phyloP scores from a whole-genome alignment of 2,329 filamentous ascomycete species.

The Fusarium scirpi region DNA sequence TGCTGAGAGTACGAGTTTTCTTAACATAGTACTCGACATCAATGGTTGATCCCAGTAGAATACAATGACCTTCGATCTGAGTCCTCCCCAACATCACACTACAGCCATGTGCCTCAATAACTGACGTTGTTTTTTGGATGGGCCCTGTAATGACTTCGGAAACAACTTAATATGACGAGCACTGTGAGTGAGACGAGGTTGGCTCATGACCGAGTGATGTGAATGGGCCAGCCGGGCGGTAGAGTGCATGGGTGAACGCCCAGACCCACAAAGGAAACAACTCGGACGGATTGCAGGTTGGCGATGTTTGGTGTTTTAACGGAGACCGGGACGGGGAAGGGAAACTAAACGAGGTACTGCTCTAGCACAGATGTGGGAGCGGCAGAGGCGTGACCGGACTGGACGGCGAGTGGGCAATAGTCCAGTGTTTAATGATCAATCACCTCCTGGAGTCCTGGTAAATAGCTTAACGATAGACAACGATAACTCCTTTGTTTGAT shows the following conservation, averaged over 20 bases:
- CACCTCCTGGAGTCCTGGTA: neutral
- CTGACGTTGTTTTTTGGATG: neutral
- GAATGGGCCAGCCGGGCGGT: slow-evolving; percentile 22
- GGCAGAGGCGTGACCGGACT: slow-evolving; percentile 41
- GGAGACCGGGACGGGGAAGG: slow-evolving; percentile 21
- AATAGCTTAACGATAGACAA: slow-evolving; percentile 1
- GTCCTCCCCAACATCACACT: neutral
- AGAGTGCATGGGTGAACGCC: slow-evolving; percentile 21
- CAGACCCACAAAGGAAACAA: slow-evolving; percentile 38
- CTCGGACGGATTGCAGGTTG: slow-evolving; percentile 26
- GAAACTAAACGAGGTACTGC: slow-evolving; percentile 32
- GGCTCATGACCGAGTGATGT: slow-evolving; percentile 33
- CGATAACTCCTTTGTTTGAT: neutral
- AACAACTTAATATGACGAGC: neutral
- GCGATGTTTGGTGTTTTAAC: slow-evolving; percentile 40
- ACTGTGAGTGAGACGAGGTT: slow-evolving; percentile 35
- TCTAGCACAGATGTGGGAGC: slow-evolving; percentile 43
- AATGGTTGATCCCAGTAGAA: neutral
- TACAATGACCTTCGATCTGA: neutral
- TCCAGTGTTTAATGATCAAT: slow-evolving; percentile 7
- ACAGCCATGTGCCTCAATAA: neutral
- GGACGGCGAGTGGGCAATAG: slow-evolving; percentile 22
- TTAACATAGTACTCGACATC: neutral
- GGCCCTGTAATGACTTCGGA: neutral
- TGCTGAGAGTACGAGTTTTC: neutral